Conservation (phyloP, 805 yeast species). For the Nakazawaea wickerhamii region DNA sequence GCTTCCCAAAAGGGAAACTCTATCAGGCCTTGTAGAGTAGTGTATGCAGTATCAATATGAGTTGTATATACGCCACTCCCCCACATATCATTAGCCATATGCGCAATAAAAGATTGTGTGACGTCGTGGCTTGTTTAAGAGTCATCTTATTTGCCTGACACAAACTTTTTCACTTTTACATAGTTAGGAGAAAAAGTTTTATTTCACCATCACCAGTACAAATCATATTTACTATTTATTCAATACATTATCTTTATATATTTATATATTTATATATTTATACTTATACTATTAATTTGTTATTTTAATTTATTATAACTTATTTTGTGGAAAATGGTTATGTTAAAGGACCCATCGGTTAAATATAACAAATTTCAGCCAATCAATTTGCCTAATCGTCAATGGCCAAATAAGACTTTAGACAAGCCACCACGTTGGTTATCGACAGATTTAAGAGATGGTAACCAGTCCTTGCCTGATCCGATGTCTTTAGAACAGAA, state of each 20-base stretch:
- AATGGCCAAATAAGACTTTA: slow-evolving; percentile 63
- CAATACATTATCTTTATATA: not conserved
- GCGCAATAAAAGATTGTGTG: no score
- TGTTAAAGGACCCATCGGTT: slow-evolving; percentile 54
- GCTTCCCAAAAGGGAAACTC: not conserved
- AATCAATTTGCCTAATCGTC: slow-evolving; percentile 52
- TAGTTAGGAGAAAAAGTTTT: not conserved
- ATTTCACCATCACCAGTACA: not conserved
- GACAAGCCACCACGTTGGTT: slow-evolving; percentile 74
- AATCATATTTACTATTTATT: not conserved
- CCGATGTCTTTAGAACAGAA: slow-evolving; percentile 83
- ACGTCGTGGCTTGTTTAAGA: no score
- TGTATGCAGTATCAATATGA: no score
- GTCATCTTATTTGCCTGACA: no score
- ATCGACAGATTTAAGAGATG: slow-evolving; percentile 79
- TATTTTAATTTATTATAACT: not conserved
- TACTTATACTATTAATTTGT: not conserved
- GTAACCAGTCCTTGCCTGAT: slow-evolving; percentile 80
- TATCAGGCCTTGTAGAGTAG: not conserved
- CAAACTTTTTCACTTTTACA: not conserved
- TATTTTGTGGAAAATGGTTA: slow-evolving; percentile 9
- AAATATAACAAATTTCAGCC: slow-evolving; percentile 59
- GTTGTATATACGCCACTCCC: no score
- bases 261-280: not conserved
- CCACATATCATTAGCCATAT: no score